Percentiles rank a stretch among this genome's conserved stretches.
These are phyloP conservation scores for Kluyveromyces wickerhamii DNA, from an alignment of 805 yeast genomes.

Conservation along the genomic window DNA sequence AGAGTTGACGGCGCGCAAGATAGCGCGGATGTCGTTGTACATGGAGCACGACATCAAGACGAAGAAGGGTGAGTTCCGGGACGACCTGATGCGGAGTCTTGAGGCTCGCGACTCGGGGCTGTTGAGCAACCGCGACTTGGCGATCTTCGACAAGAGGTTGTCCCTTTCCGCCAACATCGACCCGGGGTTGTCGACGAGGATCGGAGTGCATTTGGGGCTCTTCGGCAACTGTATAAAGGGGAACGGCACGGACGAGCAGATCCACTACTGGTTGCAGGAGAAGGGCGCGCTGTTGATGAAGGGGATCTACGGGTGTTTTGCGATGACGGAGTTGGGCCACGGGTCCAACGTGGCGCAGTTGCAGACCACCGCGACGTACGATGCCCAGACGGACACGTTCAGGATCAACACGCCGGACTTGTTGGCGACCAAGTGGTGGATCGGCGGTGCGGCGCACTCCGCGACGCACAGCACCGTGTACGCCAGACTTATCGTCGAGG, in stretches of 20 bases:
- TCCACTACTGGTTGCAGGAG: slow-evolving; percentile 70
- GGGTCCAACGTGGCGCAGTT: slow-evolving; percentile 91
- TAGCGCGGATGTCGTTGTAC: slow-evolving; percentile 52
- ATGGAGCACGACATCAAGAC: slow-evolving; percentile 38
- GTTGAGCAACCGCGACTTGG: slow-evolving; percentile 20
- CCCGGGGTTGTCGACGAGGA: slow-evolving; percentile 71
- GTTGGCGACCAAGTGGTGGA: slow-evolving; percentile 98
- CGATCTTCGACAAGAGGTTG: slow-evolving; percentile 48
- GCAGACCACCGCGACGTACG: slow-evolving; percentile 86
- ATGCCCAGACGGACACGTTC: slow-evolving; percentile 56
- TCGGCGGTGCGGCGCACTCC: slow-evolving; percentile 95
- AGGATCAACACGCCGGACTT: slow-evolving; percentile 78
- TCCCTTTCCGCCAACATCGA: slow-evolving; percentile 58
- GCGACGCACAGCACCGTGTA: slow-evolving; percentile 82
- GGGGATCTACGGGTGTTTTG: slow-evolving; percentile 79
- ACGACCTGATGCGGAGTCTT: slow-evolving; percentile 21
- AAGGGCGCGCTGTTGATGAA: slow-evolving; percentile 54
- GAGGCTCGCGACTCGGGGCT: slow-evolving; percentile 14
- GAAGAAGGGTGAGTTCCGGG: slow-evolving; percentile 17
- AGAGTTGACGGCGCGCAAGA: slow-evolving; percentile 50
- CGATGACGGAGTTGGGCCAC: slow-evolving; percentile 89
- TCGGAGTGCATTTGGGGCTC: slow-evolving; percentile 83
- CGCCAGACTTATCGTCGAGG: slow-evolving; percentile 75
- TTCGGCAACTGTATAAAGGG: slow-evolving; percentile 78
- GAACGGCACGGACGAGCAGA: slow-evolving; percentile 80